Base-by-base conservation (phyloP, 2,329 filamentous ascomycete genomes). In the Colletotrichum chlorophyti region DNA sequence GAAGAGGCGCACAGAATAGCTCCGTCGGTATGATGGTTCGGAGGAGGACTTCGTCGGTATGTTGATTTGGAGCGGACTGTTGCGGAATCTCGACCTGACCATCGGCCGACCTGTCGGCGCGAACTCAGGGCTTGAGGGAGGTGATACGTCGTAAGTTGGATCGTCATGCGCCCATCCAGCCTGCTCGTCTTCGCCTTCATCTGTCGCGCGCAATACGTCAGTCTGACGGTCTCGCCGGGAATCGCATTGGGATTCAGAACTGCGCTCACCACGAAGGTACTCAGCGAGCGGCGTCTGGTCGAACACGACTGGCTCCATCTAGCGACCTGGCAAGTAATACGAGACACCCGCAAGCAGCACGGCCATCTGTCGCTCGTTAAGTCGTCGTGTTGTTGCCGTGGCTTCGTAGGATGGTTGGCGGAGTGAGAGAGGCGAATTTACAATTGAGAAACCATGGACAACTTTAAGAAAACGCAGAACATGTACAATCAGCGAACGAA, bases 261-360 rank as follows among this genome's bases (percentile, higher is more conserved):
- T 62, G 34, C 54, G 75, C 81, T 69, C 76, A 95, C 93, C 93
- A 86, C 93, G 89, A 67, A 97, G 86, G 78, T 95, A 95, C 69
- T 91, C 87, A 71, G 92, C 93, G 76, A 97, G 83, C 67, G 93
- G 93, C 72, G 91, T 91, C 77, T 93, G 88, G 77, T 95, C 86
- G 76, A 90, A 91, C 67, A 97, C 86, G 68, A 97, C 83, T 69
- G 90, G 87, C 83, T 97, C 93, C 93, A 97, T 95, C 55, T 60
- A 60, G 43, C 54, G 51, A 59, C 61, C 46, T 54, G 58, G 53
- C 34, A 60, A 31, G 31, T 55, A 49, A 48, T 34, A 46, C 32
- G 35, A 51, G 54, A 43, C 54, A 48, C 45, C 52, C 46, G 55
- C 51, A 60, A 52, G 54, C 59, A 60, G 35, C 54, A 50, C 51